Conservation (phyloP, 2,329 filamentous ascomycete species). For the Sporothrix variecibatus region DNA sequence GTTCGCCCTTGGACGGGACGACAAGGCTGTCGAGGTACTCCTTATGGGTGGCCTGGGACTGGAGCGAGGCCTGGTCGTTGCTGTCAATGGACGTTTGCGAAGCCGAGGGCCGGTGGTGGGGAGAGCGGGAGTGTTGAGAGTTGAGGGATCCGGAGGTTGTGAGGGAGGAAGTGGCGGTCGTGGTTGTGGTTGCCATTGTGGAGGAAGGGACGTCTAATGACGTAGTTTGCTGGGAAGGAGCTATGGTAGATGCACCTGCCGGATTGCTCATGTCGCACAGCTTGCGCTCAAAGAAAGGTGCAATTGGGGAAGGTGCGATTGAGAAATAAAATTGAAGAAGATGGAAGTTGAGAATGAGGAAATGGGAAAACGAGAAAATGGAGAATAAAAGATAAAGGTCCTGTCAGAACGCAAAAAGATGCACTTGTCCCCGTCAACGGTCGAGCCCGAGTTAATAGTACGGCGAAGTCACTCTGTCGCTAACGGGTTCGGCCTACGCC, state of each 20-base stretch:
- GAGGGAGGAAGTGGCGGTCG: neutral
- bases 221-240: constrained; percentile 12
- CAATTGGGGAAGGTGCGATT: neutral
- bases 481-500: constrained; percentile 3
- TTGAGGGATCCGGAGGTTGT: neutral
- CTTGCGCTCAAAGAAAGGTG: neutral
- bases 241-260: neutral
- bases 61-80: constrained; percentile 1
- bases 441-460: neutral
- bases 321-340: neutral
- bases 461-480: neutral
- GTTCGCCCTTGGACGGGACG: constrained; percentile 49
- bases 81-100: constrained; percentile 15
- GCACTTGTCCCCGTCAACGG: neutral
- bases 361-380: neutral
- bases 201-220: constrained; percentile 16
- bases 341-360: neutral
- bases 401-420: neutral
- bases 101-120: neutral
- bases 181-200: neutral
- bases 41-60: constrained; percentile 38
- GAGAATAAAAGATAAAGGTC: neutral
- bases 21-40: constrained; percentile 55
- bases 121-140: neutral
- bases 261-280: constrained; percentile 4